These are phyloP conservation scores for Urostyla sp. DNA, from an alignment of 73 alveolate genomes.

Conservation along the genomic window DNA sequence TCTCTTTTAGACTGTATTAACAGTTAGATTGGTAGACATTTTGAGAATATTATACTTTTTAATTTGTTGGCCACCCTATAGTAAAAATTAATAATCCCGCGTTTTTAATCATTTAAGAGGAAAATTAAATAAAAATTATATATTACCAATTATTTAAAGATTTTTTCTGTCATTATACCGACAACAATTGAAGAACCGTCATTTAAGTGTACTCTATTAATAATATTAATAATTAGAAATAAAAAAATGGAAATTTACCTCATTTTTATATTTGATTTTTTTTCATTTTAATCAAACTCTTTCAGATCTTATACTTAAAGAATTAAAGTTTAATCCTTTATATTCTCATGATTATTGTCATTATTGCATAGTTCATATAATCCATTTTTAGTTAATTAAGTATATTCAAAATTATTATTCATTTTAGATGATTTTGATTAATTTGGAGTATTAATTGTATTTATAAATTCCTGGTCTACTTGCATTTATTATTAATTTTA, in stretches of 20 bases:
- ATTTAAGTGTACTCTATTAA: neutral
- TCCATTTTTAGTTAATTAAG: neutral
- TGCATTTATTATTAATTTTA: neutral
- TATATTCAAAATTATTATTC: neutral
- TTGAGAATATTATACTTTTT: slow-evolving; percentile 9
- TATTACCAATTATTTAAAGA: slow-evolving; percentile 43
- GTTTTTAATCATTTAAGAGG: slow-evolving; percentile 2
- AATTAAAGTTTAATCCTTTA: neutral
- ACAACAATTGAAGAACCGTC: slow-evolving; percentile 26
- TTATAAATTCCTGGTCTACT: slow-evolving; percentile 47
- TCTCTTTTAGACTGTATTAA: neutral
- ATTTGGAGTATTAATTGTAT: slow-evolving; percentile 1
- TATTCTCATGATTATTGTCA: neutral
- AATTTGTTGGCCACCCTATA: slow-evolving; percentile 1
- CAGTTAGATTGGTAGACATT: slow-evolving; percentile 5
- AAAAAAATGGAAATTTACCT: slow-evolving; percentile 8
- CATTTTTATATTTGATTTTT: slow-evolving; percentile 14
- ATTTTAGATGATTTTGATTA: neutral
- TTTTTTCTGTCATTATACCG: slow-evolving; percentile 35
- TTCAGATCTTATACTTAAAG: slow-evolving; percentile 8
- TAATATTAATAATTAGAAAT: neutral
- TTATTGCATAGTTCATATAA: slow-evolving; percentile 17
- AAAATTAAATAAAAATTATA: neutral
- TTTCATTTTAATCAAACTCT: slow-evolving; percentile 28
- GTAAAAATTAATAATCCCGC: neutral